Conservation (phyloP, 352 stramenopile species). For the Phytophthora uliginosa region DNA sequence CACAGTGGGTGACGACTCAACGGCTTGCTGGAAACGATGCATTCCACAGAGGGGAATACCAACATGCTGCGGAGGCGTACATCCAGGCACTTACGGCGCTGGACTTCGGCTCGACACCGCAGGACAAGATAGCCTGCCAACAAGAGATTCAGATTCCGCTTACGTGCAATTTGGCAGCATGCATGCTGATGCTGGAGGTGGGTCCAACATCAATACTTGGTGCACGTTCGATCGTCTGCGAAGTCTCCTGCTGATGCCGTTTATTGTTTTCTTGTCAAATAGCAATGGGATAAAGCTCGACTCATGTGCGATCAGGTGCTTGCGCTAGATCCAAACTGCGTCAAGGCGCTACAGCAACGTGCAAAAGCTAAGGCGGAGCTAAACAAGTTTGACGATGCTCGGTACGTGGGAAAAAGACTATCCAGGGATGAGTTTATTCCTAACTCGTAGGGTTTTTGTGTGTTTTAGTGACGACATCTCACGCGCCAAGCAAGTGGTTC, state of each 20-base stretch:
- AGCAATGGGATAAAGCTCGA: conserved; percentile 79
- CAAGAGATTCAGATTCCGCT: conserved; percentile 69
- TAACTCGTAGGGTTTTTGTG: conserved; percentile 8
- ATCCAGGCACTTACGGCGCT: conserved; percentile 76
- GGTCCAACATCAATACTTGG: not conserved
- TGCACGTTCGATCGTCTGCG: no score
- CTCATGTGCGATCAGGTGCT: conserved; percentile 72
- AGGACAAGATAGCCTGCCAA: conserved; percentile 56
- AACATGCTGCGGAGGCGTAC: conserved; percentile 70
- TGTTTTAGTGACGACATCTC: conserved; percentile 38
- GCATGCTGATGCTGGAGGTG: conserved; percentile 80
- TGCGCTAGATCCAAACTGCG: conserved; percentile 47
- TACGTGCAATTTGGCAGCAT: conserved; percentile 84
- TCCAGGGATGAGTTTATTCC: not conserved
- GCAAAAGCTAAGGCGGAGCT: conserved; percentile 66
- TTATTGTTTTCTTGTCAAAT: not conserved
- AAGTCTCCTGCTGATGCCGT: not conserved
- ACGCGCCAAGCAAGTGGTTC: conserved; percentile 42
- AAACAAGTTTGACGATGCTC: conserved; percentile 62
- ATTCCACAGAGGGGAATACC: conserved; percentile 56
- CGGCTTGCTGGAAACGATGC: conserved; percentile 59
- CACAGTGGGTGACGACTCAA: conserved; percentile 56
- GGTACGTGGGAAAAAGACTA: conserved; percentile 41
- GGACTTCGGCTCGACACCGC: conserved; percentile 56
- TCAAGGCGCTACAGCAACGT: conserved; percentile 74